phyloP scores from a whole-genome alignment of 2,329 filamentous ascomycete species.

The Trichophaea hybrida region DNA sequence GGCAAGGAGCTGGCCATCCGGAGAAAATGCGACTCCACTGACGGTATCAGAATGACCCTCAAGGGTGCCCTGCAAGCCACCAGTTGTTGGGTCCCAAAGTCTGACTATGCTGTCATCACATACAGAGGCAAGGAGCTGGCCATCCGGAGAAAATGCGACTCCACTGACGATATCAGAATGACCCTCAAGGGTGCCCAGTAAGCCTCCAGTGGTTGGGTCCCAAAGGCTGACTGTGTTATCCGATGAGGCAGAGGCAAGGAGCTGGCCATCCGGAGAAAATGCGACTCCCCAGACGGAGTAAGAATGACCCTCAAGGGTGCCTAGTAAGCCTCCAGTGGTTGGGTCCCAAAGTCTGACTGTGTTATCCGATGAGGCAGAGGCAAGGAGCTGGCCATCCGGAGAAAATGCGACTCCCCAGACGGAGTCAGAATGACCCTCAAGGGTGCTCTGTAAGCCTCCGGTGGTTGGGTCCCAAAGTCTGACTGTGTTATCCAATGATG shows the following conservation, averaged over 20 bases:
- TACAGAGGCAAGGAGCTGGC: conserved; percentile 47
- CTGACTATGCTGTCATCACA: too few relatives aligned
- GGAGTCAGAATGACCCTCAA: conserved; percentile 70
- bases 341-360: too few relatives aligned
- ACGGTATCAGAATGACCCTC: too few relatives aligned
- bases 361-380: background rate
- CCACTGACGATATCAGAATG: background rate
- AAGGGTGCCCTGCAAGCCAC: too few relatives aligned
- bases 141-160: conserved; percentile 29
- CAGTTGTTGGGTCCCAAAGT: too few relatives aligned
- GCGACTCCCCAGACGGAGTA: conserved; percentile 79
- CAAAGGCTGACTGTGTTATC: background rate
- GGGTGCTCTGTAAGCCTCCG: conserved; percentile 34
- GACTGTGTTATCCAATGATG: background rate
- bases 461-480: too few relatives aligned
- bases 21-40: too few relatives aligned
- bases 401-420: conserved; percentile 88
- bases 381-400: conserved; percentile 49
- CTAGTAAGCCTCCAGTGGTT: background rate
- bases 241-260: background rate
- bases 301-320: conserved; percentile 38
- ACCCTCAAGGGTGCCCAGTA: background rate
- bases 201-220: background rate
- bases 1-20: too few relatives aligned
- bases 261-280: conserved; percentile 69